phyloP scores from a whole-genome alignment of 1,284 basidiomycete genomes.

The Pseudozyma tsukubaensis region DNA sequence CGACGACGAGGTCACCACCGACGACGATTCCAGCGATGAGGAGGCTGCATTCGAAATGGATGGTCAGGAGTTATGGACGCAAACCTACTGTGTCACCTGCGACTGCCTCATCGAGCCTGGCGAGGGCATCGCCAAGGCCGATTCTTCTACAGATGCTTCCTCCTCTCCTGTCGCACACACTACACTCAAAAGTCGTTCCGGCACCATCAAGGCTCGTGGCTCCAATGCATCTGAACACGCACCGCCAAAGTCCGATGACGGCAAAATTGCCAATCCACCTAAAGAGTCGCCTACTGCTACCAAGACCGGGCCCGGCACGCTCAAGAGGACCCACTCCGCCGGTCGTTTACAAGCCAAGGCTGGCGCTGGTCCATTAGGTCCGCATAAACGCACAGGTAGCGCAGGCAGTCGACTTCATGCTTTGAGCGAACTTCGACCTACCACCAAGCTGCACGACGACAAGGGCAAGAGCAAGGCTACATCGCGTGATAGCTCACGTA shows the following conservation, averaged over 20 bases:
- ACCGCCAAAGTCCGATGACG: conserved; percentile 5
- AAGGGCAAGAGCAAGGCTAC: conserved; percentile 35
- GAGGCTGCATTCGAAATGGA: conserved; percentile 62
- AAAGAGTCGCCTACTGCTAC: conserved; percentile 19
- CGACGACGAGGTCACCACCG: conserved; percentile 42
- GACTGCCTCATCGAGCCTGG: conserved; percentile 63
- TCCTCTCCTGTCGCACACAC: conserved; percentile 20
- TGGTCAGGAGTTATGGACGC: conserved; percentile 62
- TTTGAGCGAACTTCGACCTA: conserved; percentile 61
- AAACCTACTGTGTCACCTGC: conserved; percentile 60
- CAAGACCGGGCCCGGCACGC: conserved; percentile 19
- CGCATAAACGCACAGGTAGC: conserved; percentile 59
- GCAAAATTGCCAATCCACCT: conserved; percentile 12
- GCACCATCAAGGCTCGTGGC: conserved; percentile 54
- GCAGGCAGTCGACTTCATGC: conserved; percentile 58
- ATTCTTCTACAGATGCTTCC: background rate
- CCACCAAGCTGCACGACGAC: conserved; percentile 56
- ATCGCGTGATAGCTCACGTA: conserved; percentile 5
- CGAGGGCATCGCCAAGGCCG: conserved; percentile 45
- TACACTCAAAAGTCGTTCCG: conserved; percentile 52
- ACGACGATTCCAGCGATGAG: conserved; percentile 51
- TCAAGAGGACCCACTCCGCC: conserved; percentile 55
- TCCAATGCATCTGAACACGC: conserved; percentile 29
- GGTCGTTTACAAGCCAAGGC: conserved; percentile 57
- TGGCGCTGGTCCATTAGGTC: conserved; percentile 37